A percentile compares a stretch with the other conserved stretches of the same genome.
Evolutionary conservation across 2,329 filamentous ascomycete genomes (phyloP).

Genomic region (Phoma sp.): DNA sequence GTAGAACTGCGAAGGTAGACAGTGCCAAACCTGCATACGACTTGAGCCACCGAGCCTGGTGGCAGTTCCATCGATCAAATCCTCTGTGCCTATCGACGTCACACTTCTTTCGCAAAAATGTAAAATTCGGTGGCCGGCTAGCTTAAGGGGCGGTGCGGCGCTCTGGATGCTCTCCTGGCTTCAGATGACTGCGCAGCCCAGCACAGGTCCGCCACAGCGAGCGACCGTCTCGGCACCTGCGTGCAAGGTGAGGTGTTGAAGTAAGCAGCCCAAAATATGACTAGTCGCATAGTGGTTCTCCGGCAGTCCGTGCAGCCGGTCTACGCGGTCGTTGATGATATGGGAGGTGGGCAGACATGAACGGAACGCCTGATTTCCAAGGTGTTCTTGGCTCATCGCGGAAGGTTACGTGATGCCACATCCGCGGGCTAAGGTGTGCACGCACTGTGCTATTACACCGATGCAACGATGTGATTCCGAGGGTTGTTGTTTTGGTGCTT

Average conservation of each 20-base stretch:
- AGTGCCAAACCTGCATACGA: too few species aligned
- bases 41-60: too few species aligned
- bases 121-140: too few species aligned
- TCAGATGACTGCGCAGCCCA: background rate
- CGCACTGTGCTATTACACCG: background rate
- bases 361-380: background rate
- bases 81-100: background rate
- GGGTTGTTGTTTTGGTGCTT: background rate
- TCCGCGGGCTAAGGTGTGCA: background rate
- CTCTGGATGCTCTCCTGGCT: too few species aligned
- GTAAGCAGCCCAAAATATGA: background rate
- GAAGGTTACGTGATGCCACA: background rate
- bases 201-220: background rate
- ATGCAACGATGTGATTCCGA: background rate
- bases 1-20: too few species aligned
- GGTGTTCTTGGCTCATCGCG: background rate
- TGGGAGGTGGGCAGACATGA: background rate
- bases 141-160: slow-evolving; percentile 1
- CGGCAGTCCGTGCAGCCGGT: background rate
- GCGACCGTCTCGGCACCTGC: too few species aligned
- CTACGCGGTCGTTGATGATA: background rate
- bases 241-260: too few species aligned
- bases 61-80: too few species aligned
- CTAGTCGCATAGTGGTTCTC: background rate
- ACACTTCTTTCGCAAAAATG: too few species aligned